These are phyloP conservation scores for Chlorella vulgaris DNA, from an alignment of 139 green algal genomes.

Conservation along the genomic window DNA sequence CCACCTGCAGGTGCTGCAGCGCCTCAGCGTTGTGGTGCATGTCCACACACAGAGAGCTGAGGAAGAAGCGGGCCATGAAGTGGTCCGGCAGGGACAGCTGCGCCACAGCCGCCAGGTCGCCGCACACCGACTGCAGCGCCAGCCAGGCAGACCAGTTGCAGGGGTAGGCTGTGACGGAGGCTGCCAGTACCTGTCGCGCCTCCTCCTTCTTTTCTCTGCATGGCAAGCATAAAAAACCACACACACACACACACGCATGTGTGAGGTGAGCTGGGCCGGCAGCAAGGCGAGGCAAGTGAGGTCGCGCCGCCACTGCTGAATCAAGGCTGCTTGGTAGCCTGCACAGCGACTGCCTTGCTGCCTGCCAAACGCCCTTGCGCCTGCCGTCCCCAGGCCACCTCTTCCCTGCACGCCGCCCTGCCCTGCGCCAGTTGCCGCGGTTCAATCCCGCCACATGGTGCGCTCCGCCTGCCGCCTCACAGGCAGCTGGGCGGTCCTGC, in stretches of 20 bases:
- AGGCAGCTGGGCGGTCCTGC: too few species aligned
- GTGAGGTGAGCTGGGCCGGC: neutral
- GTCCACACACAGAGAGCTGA: constrained; percentile 71
- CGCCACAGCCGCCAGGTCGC: constrained; percentile 35
- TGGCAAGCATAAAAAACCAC: neutral
- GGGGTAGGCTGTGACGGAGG: constrained; percentile 73
- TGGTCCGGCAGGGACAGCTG: constrained; percentile 68
- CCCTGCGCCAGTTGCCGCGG: too few species aligned
- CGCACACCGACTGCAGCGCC: constrained; percentile 69
- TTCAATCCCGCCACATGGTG: too few species aligned
- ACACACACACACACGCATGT: neutral
- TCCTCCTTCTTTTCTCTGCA: constrained; percentile 45
- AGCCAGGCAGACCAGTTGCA: constrained; percentile 95
- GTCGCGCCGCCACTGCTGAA: too few species aligned
- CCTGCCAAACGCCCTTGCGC: too few species aligned
- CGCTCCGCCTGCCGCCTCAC: too few species aligned
- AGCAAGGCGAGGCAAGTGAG: too few species aligned
- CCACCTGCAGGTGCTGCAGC: constrained; percentile 54
- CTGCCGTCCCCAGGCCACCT: too few species aligned
- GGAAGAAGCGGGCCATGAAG: constrained; percentile 83
- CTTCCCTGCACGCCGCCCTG: too few species aligned
- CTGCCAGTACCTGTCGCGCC: constrained; percentile 52
- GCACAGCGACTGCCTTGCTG: too few species aligned
- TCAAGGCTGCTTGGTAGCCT: too few species aligned
- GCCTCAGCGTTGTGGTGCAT: constrained; percentile 83